A percentile compares a stretch with the other conserved stretches of the same genome.
Conservation (phyloP, 2,329 filamentous ascomycete species). For the Penicillium sp. region DNA sequence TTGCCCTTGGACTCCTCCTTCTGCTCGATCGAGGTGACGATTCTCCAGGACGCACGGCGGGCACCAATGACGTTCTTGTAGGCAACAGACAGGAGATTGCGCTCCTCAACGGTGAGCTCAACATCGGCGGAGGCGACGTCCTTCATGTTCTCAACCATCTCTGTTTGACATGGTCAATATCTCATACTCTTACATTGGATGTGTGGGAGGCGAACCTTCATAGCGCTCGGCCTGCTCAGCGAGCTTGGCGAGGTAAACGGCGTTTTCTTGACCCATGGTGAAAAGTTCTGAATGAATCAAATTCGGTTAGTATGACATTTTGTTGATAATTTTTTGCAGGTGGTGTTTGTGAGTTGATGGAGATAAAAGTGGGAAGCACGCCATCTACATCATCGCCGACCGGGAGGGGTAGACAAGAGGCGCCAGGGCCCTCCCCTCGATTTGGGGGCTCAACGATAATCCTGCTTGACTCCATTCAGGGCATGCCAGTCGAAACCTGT, state of each 20-base stretch:
- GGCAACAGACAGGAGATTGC: slow-evolving; percentile 94
- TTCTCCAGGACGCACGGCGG: slow-evolving; percentile 96
- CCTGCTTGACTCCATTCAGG: slow-evolving; percentile 3
- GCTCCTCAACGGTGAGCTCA: slow-evolving; percentile 88
- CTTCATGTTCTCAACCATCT: slow-evolving; percentile 99
- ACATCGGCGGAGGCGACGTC: slow-evolving; percentile 84
- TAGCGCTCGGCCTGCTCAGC: slow-evolving; percentile 99
- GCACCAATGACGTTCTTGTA: slow-evolving; percentile 99
- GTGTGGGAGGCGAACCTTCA: slow-evolving; percentile 69
- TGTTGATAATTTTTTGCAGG: neutral
- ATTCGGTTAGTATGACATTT: slow-evolving; percentile 1
- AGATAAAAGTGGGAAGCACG: slow-evolving; percentile 18
- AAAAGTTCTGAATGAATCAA: slow-evolving; percentile 38
- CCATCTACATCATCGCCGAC: slow-evolving; percentile 24
- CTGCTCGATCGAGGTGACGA: slow-evolving; percentile 97
- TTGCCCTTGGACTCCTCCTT: slow-evolving; percentile 99
- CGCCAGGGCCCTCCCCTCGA: slow-evolving; percentile 1
- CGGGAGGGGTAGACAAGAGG: slow-evolving; percentile 22
- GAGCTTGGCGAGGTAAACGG: slow-evolving; percentile 99
- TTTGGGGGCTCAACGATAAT: slow-evolving; percentile 9
- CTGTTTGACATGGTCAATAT: slow-evolving; percentile 51
- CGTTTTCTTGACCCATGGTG: slow-evolving; percentile 99
- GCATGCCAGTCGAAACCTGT: neutral
- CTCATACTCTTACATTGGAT: neutral
- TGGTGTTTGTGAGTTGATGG: neutral